A percentile compares a stretch with the other conserved stretches of the same genome.
Conservation (phyloP, 2,329 filamentous ascomycete genomes). For the Paecilomyces niveus region DNA sequence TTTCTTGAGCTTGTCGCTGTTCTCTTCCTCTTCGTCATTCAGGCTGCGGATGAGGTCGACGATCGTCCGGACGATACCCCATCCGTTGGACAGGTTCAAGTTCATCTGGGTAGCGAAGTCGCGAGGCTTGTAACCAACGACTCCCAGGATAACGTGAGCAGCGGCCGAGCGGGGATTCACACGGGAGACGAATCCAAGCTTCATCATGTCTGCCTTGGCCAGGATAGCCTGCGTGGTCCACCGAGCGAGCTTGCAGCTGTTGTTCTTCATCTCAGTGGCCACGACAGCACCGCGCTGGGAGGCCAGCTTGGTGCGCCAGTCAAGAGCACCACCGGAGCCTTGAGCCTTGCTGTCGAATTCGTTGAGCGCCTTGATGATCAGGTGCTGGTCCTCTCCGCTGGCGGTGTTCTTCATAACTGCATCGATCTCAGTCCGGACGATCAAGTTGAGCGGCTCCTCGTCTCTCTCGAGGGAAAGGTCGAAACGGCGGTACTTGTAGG, state of each 20-base stretch:
- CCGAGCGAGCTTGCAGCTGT: conserved; percentile 94
- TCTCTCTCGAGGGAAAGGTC: conserved; percentile 86
- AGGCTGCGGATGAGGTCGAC: conserved; percentile 63
- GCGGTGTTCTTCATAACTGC: conserved; percentile 93
- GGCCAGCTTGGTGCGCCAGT: conserved; percentile 93
- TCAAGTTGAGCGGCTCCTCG: conserved; percentile 84
- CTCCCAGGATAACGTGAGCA: conserved; percentile 90
- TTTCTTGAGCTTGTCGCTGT: conserved; percentile 37
- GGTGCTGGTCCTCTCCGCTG: conserved; percentile 81
- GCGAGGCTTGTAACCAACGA: conserved; percentile 94
- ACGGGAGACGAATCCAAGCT: conserved; percentile 95
- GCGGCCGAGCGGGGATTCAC: conserved; percentile 86
- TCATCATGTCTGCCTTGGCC: conserved; percentile 96
- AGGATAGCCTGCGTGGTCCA: conserved; percentile 98
- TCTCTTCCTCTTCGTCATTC: conserved; percentile 29
- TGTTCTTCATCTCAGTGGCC: conserved; percentile 99
- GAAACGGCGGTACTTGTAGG: conserved; percentile 97
- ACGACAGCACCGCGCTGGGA: conserved; percentile 94
- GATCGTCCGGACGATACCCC: conserved; percentile 98
- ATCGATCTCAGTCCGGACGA: conserved; percentile 92
- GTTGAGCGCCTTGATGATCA: conserved; percentile 94
- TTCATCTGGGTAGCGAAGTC: conserved; percentile 99
- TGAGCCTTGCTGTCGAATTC: conserved; percentile 98
- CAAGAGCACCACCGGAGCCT: conserved; percentile 85
- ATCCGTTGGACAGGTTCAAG: conserved; percentile 90